Percentiles rank a stretch among this genome's conserved stretches.
Evolutionary conservation across 768 basidiomycete species (phyloP).

Genomic region (Chalciporus piperatus): DNA sequence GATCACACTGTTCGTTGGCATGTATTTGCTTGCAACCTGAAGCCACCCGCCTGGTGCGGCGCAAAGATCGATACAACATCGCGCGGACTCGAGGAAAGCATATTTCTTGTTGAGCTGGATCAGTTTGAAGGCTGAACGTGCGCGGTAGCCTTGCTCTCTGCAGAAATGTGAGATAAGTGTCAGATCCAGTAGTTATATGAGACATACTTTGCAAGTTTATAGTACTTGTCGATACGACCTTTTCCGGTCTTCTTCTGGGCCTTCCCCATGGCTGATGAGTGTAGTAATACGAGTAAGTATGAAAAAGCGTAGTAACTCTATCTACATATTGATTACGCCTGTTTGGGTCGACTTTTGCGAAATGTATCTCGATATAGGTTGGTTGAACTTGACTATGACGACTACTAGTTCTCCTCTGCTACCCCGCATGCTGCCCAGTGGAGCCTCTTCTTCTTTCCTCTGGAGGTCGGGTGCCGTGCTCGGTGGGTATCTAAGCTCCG

Average conservation of each 20-base stretch:
- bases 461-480: constrained; percentile 45
- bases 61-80: constrained; percentile 96
- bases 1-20: constrained; percentile 90
- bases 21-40: constrained; percentile 96
- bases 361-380: too few relatives aligned
- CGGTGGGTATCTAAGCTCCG: constrained; percentile 27
- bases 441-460: constrained; percentile 24
- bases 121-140: constrained; percentile 98
- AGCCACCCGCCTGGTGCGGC: constrained; percentile 99
- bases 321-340: constrained; percentile 14
- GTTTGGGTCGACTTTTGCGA: constrained; percentile 8
- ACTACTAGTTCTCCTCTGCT: constrained; percentile 26
- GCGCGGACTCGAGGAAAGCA: constrained; percentile 80
- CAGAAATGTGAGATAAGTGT: constrained; percentile 8
- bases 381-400: constrained; percentile 17
- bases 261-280: constrained; percentile 52
- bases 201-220: constrained; percentile 85
- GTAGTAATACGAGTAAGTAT: neutral
- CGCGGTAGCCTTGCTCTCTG: constrained; percentile 98
- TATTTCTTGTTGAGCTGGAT: constrained; percentile 99
- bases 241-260: constrained; percentile 96
- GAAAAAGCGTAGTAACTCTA: neutral
- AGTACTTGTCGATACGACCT: constrained; percentile 95
- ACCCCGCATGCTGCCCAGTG: constrained; percentile 6
- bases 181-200: constrained; percentile 1